Evolutionary conservation across 148 eudicot genomes (phyloP).

Genomic region (Camellia lanceoleosa): DNA sequence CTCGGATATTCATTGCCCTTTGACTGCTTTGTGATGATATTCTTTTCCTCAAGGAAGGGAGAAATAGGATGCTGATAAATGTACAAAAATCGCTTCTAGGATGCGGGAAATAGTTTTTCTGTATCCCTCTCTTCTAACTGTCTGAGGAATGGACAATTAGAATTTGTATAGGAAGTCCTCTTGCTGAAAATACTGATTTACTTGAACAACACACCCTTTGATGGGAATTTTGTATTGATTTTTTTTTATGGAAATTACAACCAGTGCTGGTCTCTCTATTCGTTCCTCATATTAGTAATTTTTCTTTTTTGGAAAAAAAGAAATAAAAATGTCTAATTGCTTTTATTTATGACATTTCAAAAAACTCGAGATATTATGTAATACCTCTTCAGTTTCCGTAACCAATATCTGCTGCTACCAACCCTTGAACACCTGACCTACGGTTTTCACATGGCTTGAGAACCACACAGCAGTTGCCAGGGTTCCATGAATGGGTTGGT

Average conservation of each 20-base stretch:
- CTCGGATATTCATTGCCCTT: not conserved
- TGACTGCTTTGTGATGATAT: no score
- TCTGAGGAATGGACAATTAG: constrained; percentile 4
- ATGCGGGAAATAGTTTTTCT: not conserved
- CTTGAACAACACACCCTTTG: not conserved
- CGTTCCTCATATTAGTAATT: not conserved
- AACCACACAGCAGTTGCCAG: no score
- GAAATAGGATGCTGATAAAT: not conserved
- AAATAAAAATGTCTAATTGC: not conserved
- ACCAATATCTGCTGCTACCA: no score
- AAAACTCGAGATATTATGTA: no score
- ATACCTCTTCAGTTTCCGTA: no score
- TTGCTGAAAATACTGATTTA: not conserved
- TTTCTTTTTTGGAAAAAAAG: not conserved
- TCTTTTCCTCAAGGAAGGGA: not conserved
- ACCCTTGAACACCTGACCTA: no score
- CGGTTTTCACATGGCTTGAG: no score
- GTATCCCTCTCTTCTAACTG: not conserved
- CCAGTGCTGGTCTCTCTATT: not conserved
- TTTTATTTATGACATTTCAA: no score
- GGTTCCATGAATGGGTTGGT: no score
- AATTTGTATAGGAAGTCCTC: constrained; percentile 8
- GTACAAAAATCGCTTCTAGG: not conserved
- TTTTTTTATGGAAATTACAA: not conserved
- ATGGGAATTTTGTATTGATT: not conserved